phyloP scores from a whole-genome alignment of 2,329 filamentous ascomycete genomes.

The Cladorrhinum sp. region DNA sequence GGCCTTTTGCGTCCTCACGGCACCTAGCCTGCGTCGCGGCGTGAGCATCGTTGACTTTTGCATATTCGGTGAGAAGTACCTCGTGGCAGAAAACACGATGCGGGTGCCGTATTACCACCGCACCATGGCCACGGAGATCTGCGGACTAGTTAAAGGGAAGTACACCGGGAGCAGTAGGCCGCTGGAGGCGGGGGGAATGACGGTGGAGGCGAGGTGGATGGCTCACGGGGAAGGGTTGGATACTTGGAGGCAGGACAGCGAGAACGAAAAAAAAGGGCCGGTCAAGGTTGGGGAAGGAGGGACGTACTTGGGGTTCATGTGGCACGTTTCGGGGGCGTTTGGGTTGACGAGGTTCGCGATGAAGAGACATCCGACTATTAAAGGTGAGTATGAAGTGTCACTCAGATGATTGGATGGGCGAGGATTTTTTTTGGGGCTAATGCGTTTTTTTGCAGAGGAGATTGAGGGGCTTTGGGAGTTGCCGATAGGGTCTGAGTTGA shows the following conservation, averaged over 20 bases:
- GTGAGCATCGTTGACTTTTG: conserved; percentile 59
- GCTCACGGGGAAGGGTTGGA: conserved; percentile 32
- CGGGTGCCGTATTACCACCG: conserved; percentile 54
- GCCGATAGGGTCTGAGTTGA: too few species aligned
- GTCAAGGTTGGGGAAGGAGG: conserved; percentile 25
- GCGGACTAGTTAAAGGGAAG: conserved; percentile 41
- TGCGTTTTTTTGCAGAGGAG: conserved; percentile 5
- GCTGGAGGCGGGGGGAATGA: conserved; percentile 31
- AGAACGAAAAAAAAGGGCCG: conserved; percentile 20
- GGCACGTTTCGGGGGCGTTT: conserved; percentile 17
- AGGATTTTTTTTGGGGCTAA: neutral
- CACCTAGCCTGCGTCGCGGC: conserved; percentile 50
- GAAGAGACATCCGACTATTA: conserved; percentile 19
- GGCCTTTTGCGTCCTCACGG: conserved; percentile 60
- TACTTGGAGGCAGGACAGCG: conserved; percentile 24
- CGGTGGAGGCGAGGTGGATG: conserved; percentile 32
- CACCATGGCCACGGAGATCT: conserved; percentile 51
- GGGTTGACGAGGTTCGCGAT: conserved; percentile 19
- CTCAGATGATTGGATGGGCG: too few species aligned
- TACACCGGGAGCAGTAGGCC: conserved; percentile 31
- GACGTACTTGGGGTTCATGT: conserved; percentile 26
- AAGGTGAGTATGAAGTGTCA: conserved; percentile 10
- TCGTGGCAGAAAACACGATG: conserved; percentile 56
- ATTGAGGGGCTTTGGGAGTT: conserved; percentile 6
- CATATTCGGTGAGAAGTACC: conserved; percentile 62